Conservation (phyloP, 768 basidiomycete genomes). For the Panus rudis region DNA sequence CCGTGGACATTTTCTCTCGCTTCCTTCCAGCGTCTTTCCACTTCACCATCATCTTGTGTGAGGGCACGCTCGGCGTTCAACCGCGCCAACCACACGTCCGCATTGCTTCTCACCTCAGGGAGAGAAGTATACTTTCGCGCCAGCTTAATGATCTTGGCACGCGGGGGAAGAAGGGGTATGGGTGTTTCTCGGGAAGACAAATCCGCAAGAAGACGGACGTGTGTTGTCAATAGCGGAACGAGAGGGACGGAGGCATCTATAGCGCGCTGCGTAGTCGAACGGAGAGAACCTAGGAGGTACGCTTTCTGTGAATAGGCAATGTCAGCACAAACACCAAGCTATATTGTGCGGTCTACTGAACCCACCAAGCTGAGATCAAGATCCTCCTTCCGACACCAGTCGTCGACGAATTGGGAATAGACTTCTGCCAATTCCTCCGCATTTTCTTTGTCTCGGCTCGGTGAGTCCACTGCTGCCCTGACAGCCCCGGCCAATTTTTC, state of each 20-base stretch:
- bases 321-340: not conserved
- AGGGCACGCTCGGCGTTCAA: conserved; percentile 36
- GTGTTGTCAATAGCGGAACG: conserved; percentile 26
- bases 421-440: conserved; percentile 26
- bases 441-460: not conserved
- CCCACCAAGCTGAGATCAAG: conserved; percentile 25
- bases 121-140: conserved; percentile 38
- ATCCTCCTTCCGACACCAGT: conserved; percentile 34
- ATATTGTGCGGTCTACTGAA: not conserved
- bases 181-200: conserved; percentile 12
- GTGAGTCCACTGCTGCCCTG: conserved; percentile 3
- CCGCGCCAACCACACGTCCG: conserved; percentile 47
- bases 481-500: conserved; percentile 38
- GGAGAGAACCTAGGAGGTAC: too few relatives aligned
- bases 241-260: too few relatives aligned
- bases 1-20: conserved; percentile 34
- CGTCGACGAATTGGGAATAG: conserved; percentile 39
- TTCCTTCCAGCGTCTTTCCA: conserved; percentile 34
- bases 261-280: too few relatives aligned
- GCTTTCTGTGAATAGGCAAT: conserved; percentile 15
- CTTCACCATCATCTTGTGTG: conserved; percentile 17
- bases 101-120: conserved; percentile 24
- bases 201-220: conserved; percentile 28
- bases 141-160: conserved; percentile 28
- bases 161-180: conserved; percentile 15